phyloP scores from a whole-genome alignment of 805 yeast genomes.

The Phaffomyces opuntiae region DNA sequence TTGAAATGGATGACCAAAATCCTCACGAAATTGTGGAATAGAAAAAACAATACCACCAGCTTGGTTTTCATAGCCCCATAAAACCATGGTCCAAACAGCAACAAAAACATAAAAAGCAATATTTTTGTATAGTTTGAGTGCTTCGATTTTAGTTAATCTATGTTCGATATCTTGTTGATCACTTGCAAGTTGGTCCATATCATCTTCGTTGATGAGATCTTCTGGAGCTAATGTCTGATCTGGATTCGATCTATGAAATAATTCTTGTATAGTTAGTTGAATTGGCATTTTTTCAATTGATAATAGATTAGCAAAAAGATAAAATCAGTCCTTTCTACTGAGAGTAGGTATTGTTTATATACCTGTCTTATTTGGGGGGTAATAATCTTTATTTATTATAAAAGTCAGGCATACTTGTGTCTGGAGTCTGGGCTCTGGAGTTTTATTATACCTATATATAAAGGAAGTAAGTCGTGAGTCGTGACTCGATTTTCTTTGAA shows the following conservation, averaged over 20 bases:
- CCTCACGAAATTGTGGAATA: slow-evolving; percentile 31
- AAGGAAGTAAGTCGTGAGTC: no score
- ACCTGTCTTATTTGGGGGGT: no score
- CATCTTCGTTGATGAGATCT: slow-evolving; percentile 2
- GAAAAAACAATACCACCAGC: slow-evolving; percentile 32
- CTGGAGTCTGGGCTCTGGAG: no score
- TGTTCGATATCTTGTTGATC: slow-evolving; percentile 14
- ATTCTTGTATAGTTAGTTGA: slow-evolving; percentile 6
- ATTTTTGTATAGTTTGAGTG: slow-evolving; percentile 32
- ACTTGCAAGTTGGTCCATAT: slow-evolving; percentile 8
- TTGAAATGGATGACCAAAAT: slow-evolving; percentile 8
- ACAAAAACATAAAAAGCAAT: slow-evolving; percentile 34
- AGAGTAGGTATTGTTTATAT: no score
- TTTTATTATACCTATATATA: no score
- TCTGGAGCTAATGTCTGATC: slow-evolving; percentile 2
- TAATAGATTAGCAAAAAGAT: no score
- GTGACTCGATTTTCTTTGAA: no score
- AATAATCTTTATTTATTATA: no score
- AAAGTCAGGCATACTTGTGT: no score
- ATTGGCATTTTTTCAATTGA: slow-evolving; percentile 5
- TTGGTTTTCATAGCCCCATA: slow-evolving; percentile 38
- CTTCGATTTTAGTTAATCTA: slow-evolving; percentile 20
- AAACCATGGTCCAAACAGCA: slow-evolving; percentile 30
- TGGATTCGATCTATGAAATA: not conserved
- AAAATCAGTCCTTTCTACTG: no score